These are phyloP conservation scores for Mesotaenium endlicherianum DNA, from an alignment of 139 green algal species.

Conservation along the genomic window DNA sequence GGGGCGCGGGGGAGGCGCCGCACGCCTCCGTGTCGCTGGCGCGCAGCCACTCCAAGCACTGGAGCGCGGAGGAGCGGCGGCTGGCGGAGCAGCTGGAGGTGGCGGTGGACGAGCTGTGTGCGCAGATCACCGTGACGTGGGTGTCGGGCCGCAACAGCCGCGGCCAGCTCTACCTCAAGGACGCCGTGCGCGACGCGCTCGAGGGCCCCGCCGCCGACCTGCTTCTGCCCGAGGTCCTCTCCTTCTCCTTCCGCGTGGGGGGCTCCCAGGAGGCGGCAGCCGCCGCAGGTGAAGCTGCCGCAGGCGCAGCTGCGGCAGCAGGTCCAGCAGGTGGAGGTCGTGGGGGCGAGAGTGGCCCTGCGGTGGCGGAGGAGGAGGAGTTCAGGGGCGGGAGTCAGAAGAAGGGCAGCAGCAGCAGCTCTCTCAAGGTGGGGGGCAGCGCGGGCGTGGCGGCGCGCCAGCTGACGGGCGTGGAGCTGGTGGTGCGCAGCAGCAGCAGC, in stretches of 20 bases:
- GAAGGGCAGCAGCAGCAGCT: neutral
- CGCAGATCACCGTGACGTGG: slow-evolving; percentile 41
- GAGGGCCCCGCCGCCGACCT: slow-evolving; percentile 7
- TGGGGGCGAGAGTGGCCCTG: no score
- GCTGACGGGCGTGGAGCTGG: slow-evolving; percentile 37
- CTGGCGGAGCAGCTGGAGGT: neutral
- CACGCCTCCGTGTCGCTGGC: neutral
- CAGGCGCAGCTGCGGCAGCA: neutral
- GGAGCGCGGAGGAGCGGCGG: neutral
- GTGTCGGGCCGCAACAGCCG: slow-evolving; percentile 24
- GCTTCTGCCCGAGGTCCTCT: slow-evolving; percentile 38
- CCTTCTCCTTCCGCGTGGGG: slow-evolving; percentile 25
- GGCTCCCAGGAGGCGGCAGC: no score
- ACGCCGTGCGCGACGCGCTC: slow-evolving; percentile 30
- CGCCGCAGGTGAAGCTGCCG: neutral
- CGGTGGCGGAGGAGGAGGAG: no score
- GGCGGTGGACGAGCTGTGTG: slow-evolving; percentile 1
- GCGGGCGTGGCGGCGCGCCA: slow-evolving; percentile 20
- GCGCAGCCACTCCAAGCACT: neutral
- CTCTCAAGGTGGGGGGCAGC: neutral
- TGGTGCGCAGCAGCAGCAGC: slow-evolving; percentile 27
- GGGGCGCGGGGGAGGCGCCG: neutral
- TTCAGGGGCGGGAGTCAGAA: neutral
- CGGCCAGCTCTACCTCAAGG: slow-evolving; percentile 19
- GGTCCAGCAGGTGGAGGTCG: no score